These are phyloP conservation scores for Ambispora gerdemannii DNA, from an alignment of 192 early-diverging fungal genomes.

Conservation along the genomic window DNA sequence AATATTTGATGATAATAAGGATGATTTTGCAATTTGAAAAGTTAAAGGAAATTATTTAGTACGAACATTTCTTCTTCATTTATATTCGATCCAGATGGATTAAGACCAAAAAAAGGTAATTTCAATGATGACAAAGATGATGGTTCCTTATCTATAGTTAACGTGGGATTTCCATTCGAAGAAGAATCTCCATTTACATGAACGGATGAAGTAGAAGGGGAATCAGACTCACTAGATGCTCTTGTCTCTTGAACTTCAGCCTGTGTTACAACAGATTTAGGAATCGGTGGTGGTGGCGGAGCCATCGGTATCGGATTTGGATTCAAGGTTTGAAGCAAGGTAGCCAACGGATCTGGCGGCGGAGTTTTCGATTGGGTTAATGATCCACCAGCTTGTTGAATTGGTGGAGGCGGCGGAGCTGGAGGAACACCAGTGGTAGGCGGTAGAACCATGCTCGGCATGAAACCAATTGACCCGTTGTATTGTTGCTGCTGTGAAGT, in stretches of 20 bases:
- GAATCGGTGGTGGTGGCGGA: constrained; percentile 19
- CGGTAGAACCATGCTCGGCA: background rate
- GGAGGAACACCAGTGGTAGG: background rate
- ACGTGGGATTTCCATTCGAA: constrained; percentile 8
- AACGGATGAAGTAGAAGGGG: constrained; percentile 1
- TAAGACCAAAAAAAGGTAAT: constrained; percentile 41
- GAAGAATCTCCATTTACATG: background rate
- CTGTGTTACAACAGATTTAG: background rate
- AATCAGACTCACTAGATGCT: background rate
- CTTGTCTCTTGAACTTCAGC: background rate
- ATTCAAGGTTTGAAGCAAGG: background rate
- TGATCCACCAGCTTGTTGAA: background rate
- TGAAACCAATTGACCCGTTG: background rate
- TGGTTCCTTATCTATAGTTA: constrained; percentile 22
- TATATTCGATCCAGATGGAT: background rate
- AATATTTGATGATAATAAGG: background rate
- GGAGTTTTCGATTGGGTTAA: background rate
- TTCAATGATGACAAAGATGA: constrained; percentile 46
- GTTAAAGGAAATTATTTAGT: background rate
- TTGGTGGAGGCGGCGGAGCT: background rate
- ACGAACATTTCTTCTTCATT: background rate
- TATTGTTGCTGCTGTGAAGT: background rate
- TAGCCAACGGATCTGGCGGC: background rate
- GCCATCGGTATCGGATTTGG: constrained; percentile 5
- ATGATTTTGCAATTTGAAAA: background rate